Evolutionary conservation across 2,329 filamentous ascomycete species (phyloP), one percentile per base, ranked within the genome.

Genomic region (Chrysoporthe deuterocubensis): DNA sequence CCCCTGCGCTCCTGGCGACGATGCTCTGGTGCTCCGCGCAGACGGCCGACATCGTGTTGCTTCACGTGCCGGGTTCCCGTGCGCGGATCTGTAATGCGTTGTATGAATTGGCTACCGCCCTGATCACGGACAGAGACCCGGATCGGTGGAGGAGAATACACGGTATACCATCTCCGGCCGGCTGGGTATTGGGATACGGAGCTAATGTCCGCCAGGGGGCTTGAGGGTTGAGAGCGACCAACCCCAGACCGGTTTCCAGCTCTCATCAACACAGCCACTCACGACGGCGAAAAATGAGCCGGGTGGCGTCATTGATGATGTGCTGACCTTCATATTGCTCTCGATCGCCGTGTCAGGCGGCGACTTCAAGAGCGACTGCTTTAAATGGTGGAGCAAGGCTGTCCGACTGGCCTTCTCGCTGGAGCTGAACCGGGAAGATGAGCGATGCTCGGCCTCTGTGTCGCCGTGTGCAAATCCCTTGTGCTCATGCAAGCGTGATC

Each of bases 11-110:
- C 4, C 73, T 85, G 6, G 78, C 80, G 0, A 81, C 81, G 1
- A 84, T 85, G 67, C 75, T 85, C 0, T 85, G 82, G 79, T 81
- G 79, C 57, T 79, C 81, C 11, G 80, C 81, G 0, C 81, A 85
- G 66, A 84, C 81, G 13, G 81, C 82, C 1, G 81, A 84, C 62
- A 80, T 81, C 61, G 78, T 77, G 40, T 71, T 81, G 21, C 77
- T 84, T 9, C 76, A 81, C 26, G 75, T 80, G 0, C 81, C 78
- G 8, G 80, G 80, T 0, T 78, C 79, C 2, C 76, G 81, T 18
- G 76, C 78, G 13, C 77, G 78, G 50, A 78, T 81, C 7, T 78
- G 74, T 70, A 80, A 76, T 71, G 80, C 73, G 67, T 71, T 76
- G 67, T 82, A 80, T 62, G 76, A 77, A 37, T 67, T 80, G 9